Percentiles rank a stretch among this genome's conserved stretches.
phyloP scores from a whole-genome alignment of 176 grass and related monocot species.

The Pontederia crassipes region DNA sequence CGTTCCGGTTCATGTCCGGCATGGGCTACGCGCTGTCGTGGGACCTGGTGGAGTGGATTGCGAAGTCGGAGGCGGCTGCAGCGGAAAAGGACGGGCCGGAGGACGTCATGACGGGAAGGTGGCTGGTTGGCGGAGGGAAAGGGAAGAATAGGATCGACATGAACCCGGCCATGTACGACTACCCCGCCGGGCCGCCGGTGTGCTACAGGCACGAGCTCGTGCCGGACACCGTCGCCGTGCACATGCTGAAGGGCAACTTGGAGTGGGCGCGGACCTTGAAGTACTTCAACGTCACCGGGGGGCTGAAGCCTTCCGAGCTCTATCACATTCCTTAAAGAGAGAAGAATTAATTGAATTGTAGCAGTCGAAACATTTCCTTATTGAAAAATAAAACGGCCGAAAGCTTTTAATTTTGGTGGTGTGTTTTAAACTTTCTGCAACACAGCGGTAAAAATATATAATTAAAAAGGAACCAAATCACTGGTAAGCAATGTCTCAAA shows the following conservation, averaged over 20 bases:
- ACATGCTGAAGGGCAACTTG: conserved; percentile 49
- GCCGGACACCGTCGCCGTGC: conserved; percentile 64
- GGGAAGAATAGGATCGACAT: conserved; percentile 49
- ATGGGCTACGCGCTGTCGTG: conserved; percentile 78
- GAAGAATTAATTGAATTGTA: no score
- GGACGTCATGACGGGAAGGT: conserved; percentile 55
- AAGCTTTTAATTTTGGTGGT: no score
- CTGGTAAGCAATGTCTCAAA: no score
- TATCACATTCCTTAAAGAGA: conserved; percentile 20
- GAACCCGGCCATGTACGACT: conserved; percentile 71
- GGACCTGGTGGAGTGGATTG: conserved; percentile 55
- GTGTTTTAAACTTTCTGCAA: no score
- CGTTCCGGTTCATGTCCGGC: conserved; percentile 64
- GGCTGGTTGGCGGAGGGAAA: conserved; percentile 40
- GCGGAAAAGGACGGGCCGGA: conserved; percentile 41
- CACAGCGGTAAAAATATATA: no score
- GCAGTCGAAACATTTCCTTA: no score
- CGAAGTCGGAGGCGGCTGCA: conserved; percentile 20
- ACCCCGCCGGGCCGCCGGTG: conserved; percentile 37
- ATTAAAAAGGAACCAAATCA: no score
- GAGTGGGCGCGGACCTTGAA: conserved; percentile 42
- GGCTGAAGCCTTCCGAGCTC: conserved; percentile 33
- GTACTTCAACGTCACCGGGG: conserved; percentile 59
- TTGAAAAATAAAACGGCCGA: no score
- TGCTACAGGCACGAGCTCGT: conserved; percentile 40